Evolutionary conservation across 768 basidiomycete species (phyloP).

Genomic region (Panaeolus cyanescens): DNA sequence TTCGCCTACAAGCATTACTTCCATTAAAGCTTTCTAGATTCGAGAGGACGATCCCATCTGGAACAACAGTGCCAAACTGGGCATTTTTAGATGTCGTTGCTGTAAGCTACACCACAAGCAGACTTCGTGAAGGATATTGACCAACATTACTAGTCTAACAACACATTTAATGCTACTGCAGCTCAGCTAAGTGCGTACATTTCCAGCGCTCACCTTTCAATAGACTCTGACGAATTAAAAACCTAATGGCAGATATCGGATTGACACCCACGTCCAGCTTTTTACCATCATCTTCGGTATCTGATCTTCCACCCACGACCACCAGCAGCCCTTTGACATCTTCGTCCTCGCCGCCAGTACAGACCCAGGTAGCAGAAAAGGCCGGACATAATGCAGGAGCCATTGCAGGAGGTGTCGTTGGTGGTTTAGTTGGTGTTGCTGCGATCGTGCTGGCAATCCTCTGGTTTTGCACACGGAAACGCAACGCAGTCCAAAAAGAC

Average conservation of each 20-base stretch:
- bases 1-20: neutral
- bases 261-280: conserved; percentile 5
- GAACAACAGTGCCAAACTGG: conserved; percentile 54
- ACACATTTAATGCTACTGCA: conserved; percentile 34
- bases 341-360: conserved; percentile 13
- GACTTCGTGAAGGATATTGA: conserved; percentile 8
- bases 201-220: neutral
- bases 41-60: conserved; percentile 41
- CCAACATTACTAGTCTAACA: conserved; percentile 25
- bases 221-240: neutral
- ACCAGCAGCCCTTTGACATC: neutral
- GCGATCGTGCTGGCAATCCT: conserved; percentile 34
- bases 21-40: conserved; percentile 35
- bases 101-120: conserved; percentile 20
- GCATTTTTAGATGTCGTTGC: conserved; percentile 54
- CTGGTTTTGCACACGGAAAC: conserved; percentile 39
- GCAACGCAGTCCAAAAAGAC: conserved; percentile 20
- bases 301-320: conserved; percentile 2
- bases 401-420: conserved; percentile 64
- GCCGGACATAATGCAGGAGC: conserved; percentile 45
- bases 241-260: neutral
- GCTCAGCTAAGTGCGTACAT: conserved; percentile 28
- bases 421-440: conserved; percentile 47
- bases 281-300: conserved; percentile 1
- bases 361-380: conserved; percentile 11